Conservation (phyloP, 805 yeast species). For the Wickerhamiella dianesei region DNA sequence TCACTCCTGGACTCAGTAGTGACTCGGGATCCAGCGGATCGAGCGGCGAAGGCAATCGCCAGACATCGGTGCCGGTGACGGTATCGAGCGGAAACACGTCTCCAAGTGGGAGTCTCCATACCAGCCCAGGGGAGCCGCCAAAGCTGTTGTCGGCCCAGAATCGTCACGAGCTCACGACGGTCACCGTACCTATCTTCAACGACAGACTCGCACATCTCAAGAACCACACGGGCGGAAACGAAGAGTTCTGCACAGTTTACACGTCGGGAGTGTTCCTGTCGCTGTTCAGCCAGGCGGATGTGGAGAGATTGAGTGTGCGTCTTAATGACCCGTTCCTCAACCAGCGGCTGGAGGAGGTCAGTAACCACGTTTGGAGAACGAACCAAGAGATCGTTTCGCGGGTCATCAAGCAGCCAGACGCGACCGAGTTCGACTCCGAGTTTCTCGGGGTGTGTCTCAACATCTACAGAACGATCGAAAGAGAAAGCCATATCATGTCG, state of each 20-base stretch:
- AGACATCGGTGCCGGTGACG: no score
- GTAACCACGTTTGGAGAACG: neutral
- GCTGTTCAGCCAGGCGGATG: neutral
- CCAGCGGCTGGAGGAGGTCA: neutral
- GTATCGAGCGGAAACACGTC: no score
- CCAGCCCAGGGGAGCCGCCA: no score
- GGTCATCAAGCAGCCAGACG: neutral
- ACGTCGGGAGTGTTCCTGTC: neutral
- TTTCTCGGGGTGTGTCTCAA: neutral
- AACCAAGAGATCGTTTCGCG: neutral
- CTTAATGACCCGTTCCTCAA: neutral
- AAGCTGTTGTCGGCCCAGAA: no score
- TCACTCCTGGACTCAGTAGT: no score
- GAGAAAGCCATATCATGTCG: neutral
- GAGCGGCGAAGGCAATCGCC: no score
- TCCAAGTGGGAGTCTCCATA: no score
- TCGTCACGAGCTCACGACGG: neutral
- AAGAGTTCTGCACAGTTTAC: neutral
- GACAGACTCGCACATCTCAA: neutral
- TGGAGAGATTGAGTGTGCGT: neutral
- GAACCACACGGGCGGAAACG: neutral
- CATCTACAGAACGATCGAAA: neutral
- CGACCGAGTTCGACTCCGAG: neutral
- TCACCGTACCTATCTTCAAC: neutral
- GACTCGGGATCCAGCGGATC: no score